These are phyloP conservation scores for Boechera stricta DNA, from an alignment of 345 rosid species.

Conservation along the genomic window DNA sequence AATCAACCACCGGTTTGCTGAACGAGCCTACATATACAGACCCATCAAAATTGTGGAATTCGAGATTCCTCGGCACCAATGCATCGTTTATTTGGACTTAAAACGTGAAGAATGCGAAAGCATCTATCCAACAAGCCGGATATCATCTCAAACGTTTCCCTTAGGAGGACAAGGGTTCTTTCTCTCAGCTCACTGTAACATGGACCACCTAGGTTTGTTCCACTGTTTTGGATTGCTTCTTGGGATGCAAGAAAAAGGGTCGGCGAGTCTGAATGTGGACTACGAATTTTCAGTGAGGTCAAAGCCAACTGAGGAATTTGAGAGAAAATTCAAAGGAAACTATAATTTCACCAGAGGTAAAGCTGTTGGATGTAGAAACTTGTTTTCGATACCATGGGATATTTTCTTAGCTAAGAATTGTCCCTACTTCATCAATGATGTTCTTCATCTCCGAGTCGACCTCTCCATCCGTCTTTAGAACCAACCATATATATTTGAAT, in stretches of 20 bases:
- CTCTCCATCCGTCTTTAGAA: constrained; percentile 58
- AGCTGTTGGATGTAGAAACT: constrained; percentile 66
- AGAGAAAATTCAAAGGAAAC: constrained; percentile 59
- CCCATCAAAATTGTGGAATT: constrained; percentile 83
- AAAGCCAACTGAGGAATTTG: constrained; percentile 65
- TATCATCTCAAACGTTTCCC: constrained; percentile 75
- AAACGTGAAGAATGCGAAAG: constrained; percentile 65
- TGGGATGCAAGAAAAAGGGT: constrained; percentile 72
- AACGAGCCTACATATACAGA: constrained; percentile 69
- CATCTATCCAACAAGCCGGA: constrained; percentile 60
- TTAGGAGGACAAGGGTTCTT: constrained; percentile 75
- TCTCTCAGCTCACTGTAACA: constrained; percentile 70
- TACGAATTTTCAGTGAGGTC: constrained; percentile 77
- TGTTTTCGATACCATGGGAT: constrained; percentile 64
- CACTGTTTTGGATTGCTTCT: constrained; percentile 81
- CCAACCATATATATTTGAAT: constrained; percentile 24
- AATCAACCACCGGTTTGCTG: constrained; percentile 57
- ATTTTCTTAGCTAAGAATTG: constrained; percentile 64
- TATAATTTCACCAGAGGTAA: constrained; percentile 64
- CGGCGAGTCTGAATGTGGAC: constrained; percentile 60
- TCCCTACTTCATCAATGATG: constrained; percentile 66
- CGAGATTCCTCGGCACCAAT: constrained; percentile 67
- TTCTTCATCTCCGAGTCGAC: constrained; percentile 82
- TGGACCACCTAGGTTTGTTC: constrained; percentile 62
- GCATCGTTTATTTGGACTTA: constrained; percentile 80